Evolutionary conservation across 2,329 filamentous ascomycete species (phyloP).

Genomic region (Clarireedia paspali): DNA sequence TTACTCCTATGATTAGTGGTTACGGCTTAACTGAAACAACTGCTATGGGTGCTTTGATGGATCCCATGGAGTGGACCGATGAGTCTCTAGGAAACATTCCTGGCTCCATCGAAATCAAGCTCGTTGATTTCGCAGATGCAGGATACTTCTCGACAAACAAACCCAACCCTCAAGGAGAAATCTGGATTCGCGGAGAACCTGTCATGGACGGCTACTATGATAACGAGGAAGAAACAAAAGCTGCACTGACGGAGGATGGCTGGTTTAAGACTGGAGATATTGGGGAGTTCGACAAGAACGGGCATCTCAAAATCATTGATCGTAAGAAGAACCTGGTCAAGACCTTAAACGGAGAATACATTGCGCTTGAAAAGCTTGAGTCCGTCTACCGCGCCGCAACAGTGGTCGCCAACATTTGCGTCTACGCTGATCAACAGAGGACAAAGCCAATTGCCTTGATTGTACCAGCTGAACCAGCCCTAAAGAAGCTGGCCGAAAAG

Average conservation of each 20-base stretch:
- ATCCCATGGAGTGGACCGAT: conserved; percentile 77
- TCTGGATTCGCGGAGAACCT: conserved; percentile 74
- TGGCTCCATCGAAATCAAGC: conserved; percentile 75
- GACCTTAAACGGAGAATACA: conserved; percentile 91
- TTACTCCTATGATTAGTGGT: conserved; percentile 89
- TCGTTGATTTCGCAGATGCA: conserved; percentile 85
- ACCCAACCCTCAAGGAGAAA: conserved; percentile 79
- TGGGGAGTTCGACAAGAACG: conserved; percentile 66
- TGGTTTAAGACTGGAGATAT: conserved; percentile 92
- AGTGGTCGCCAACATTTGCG: conserved; percentile 80
- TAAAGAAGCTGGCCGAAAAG: conserved; percentile 51
- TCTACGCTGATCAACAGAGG: conserved; percentile 70
- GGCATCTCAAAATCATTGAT: conserved; percentile 87
- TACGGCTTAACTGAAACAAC: conserved; percentile 94
- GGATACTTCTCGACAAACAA: conserved; percentile 65
- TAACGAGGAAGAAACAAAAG: conserved; percentile 60
- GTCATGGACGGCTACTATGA: conserved; percentile 76
- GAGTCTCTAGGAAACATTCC: conserved; percentile 71
- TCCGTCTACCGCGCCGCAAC: conserved; percentile 75
- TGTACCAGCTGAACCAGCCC: conserved; percentile 55
- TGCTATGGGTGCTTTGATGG: conserved; percentile 74
- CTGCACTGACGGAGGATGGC: conserved; percentile 67
- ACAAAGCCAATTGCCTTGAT: conserved; percentile 78
- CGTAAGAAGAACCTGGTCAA: conserved; percentile 26
- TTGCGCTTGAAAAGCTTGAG: conserved; percentile 93